Evolutionary conservation across 2,329 filamentous ascomycete species (phyloP).

Genomic region (Epicoccum nigrum): DNA sequence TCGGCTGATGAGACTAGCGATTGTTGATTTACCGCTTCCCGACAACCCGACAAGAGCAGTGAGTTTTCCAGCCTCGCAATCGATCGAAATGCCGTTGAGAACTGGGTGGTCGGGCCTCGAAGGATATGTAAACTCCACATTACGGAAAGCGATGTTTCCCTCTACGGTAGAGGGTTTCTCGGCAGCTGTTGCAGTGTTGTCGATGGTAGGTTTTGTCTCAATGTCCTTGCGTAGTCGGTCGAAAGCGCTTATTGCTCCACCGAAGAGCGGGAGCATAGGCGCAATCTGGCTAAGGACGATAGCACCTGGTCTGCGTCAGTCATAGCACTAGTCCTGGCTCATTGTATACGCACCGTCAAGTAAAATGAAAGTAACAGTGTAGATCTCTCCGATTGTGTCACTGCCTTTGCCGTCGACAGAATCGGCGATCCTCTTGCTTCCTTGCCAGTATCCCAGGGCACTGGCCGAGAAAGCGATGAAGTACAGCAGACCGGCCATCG

Average conservation of each 20-base stretch:
- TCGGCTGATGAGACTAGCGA: constrained; percentile 46
- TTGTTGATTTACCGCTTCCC: constrained; percentile 52
- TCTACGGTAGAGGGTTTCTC: constrained; percentile 27
- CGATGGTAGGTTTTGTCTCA: constrained; percentile 52
- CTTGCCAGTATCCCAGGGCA: constrained; percentile 72
- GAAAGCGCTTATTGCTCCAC: constrained; percentile 60
- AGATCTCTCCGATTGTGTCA: constrained; percentile 55
- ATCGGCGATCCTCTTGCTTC: constrained; percentile 61
- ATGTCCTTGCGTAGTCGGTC: constrained; percentile 65
- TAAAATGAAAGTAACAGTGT: constrained; percentile 62
- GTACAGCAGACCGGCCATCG: constrained; percentile 67
- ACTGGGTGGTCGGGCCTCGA: constrained; percentile 50
- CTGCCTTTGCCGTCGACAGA: constrained; percentile 44
- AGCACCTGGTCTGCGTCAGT: constrained; percentile 44
- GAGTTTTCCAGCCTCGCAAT: constrained; percentile 46
- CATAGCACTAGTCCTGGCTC: neutral
- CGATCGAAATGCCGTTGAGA: constrained; percentile 46
- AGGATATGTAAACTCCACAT: constrained; percentile 52
- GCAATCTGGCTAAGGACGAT: constrained; percentile 55
- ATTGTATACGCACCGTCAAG: constrained; percentile 52
- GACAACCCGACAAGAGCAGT: constrained; percentile 54
- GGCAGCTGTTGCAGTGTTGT: constrained; percentile 43
- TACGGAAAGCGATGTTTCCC: constrained; percentile 57
- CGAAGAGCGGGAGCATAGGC: constrained; percentile 58
- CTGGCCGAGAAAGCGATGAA: constrained; percentile 73